These are phyloP conservation scores for Cercospora sp. DNA, from an alignment of 2,329 filamentous ascomycete genomes.

Conservation along the genomic window DNA sequence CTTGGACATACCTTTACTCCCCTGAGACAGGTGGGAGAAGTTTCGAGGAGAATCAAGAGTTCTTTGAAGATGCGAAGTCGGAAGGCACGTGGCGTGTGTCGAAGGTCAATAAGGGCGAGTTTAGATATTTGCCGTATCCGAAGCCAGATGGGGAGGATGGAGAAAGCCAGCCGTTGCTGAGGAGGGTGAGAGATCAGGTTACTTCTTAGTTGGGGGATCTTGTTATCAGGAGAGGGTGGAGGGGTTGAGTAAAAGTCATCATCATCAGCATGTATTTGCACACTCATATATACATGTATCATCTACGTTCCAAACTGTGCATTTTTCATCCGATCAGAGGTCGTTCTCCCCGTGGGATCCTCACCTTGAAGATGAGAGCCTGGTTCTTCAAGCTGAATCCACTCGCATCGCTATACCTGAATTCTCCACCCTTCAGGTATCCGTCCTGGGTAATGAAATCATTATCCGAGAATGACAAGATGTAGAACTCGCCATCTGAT, in stretches of 20 bases:
- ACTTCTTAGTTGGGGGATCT: too few relatives aligned
- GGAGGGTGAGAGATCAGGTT: slow-evolving; percentile 46
- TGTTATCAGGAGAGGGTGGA: too few relatives aligned
- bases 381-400: slow-evolving; percentile 63
- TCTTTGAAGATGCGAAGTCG: slow-evolving; percentile 56
- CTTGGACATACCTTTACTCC: slow-evolving; percentile 54
- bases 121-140: slow-evolving; percentile 46
- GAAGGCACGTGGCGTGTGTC: slow-evolving; percentile 55
- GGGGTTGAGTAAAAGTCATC: not conserved
- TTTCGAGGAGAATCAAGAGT: slow-evolving; percentile 62
- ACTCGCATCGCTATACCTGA: slow-evolving; percentile 57
- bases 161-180: slow-evolving; percentile 49
- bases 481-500: slow-evolving; percentile 61
- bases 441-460: slow-evolving; percentile 74
- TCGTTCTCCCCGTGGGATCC: slow-evolving; percentile 42
- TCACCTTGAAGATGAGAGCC: slow-evolving; percentile 62
- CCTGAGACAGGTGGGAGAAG: slow-evolving; percentile 59
- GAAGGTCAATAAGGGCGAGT: slow-evolving; percentile 56
- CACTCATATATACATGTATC: not conserved
- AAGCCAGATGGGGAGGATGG: slow-evolving; percentile 43
- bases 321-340: slow-evolving; percentile 27
- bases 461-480: slow-evolving; percentile 69
- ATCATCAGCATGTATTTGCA: not conserved
- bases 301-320: not conserved
- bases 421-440: slow-evolving; percentile 58